Evolutionary conservation across 164 flowering plant species (phyloP).

Genomic region (Macadamia tetraphylla): DNA sequence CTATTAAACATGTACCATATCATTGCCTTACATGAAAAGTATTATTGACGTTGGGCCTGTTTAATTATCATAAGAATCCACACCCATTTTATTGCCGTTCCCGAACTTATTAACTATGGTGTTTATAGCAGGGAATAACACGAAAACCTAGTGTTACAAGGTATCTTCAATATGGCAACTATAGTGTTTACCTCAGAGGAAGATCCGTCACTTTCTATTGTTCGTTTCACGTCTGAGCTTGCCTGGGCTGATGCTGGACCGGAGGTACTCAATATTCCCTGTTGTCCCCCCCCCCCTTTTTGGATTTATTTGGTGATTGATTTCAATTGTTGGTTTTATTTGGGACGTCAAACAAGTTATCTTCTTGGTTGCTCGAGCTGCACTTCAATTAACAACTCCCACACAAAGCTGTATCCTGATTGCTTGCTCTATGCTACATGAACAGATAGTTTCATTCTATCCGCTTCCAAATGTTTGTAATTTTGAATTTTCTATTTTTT

Average conservation of each 20-base stretch:
- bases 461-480: not conserved
- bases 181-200: constrained; percentile 81
- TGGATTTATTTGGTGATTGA: not conserved
- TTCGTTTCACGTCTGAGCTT: constrained; percentile 74
- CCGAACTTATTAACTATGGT: too few relatives aligned
- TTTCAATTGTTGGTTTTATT: not conserved
- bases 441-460: too few relatives aligned
- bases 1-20: too few relatives aligned
- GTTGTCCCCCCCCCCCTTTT: not conserved
- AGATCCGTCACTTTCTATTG: constrained; percentile 75
- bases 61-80: too few relatives aligned
- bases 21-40: too few relatives aligned
- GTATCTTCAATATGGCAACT: constrained; percentile 52
- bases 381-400: too few relatives aligned
- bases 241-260: constrained; percentile 99
- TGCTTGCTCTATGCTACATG: too few relatives aligned
- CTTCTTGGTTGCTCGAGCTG: not conserved
- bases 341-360: not conserved
- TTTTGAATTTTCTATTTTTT: too few relatives aligned
- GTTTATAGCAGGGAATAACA: too few relatives aligned
- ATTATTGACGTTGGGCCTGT: too few relatives aligned
- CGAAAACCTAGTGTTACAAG: constrained; percentile 9
- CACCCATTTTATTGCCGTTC: too few relatives aligned
- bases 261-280: constrained; percentile 43
- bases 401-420: too few relatives aligned